These are phyloP conservation scores for Podochytrium sp. DNA, from an alignment of 192 early-diverging fungal genomes.

Conservation along the genomic window DNA sequence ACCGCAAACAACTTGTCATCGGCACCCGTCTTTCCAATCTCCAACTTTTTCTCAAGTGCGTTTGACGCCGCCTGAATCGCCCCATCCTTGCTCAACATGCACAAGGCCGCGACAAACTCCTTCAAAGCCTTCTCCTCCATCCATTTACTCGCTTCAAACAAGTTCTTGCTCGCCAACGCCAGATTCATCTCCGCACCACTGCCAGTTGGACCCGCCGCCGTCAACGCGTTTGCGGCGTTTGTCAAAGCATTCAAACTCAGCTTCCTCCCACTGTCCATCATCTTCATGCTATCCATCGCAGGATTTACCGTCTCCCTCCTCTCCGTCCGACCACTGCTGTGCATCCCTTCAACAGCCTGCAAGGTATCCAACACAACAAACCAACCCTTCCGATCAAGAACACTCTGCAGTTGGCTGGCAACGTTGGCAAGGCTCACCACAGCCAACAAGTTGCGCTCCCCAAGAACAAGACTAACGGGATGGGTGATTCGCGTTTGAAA, in stretches of 20 bases:
- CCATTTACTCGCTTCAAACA: constrained; percentile 70
- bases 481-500: constrained; percentile 7
- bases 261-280: constrained; percentile 15
- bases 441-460: constrained; percentile 78
- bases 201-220: neutral
- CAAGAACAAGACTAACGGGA: constrained; percentile 42
- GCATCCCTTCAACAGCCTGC: constrained; percentile 81
- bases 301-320: constrained; percentile 39
- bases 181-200: constrained; percentile 24
- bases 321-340: constrained; percentile 59
- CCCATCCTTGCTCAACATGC: constrained; percentile 54
- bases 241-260: constrained; percentile 13
- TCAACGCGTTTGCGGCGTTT: constrained; percentile 8
- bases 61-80: constrained; percentile 26
- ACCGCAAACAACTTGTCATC: constrained; percentile 81
- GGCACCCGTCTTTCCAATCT: constrained; percentile 53
- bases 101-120: constrained; percentile 71
- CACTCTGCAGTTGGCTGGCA: constrained; percentile 71
- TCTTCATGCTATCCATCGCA: neutral
- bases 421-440: constrained; percentile 74
- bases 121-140: constrained; percentile 63
- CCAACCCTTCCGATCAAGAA: constrained; percentile 80
- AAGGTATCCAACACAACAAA: constrained; percentile 85
- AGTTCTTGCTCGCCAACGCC: constrained; percentile 51
- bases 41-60: constrained; percentile 10